A percentile compares a stretch with the other conserved stretches of the same genome.
Evolutionary conservation across 352 stramenopile genomes (phyloP).

Genomic region (Globisporangium mamillatum): DNA sequence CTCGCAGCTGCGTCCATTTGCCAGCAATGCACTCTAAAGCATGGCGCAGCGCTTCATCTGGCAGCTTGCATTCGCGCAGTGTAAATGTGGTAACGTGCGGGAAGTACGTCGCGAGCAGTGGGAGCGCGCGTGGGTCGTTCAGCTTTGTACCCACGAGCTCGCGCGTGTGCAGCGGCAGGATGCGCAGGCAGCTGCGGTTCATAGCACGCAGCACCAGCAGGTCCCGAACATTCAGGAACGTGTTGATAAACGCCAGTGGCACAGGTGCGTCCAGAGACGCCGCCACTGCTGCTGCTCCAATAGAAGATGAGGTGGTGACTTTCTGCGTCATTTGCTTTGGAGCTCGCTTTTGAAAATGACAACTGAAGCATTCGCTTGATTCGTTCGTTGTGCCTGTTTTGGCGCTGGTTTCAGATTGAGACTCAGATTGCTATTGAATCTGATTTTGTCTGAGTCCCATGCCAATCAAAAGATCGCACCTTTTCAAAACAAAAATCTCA

Average conservation of each 20-base stretch:
- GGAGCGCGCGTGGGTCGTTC: conserved; percentile 1
- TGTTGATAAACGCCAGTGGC: conserved; percentile 5
- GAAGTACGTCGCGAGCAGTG: conserved; percentile 15
- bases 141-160: conserved; percentile 10
- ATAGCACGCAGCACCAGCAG: conserved; percentile 7
- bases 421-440: neutral
- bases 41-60: neutral
- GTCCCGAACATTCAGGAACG: conserved; percentile 8
- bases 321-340: neutral
- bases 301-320: neutral
- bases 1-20: conserved; percentile 24
- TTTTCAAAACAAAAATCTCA: neutral
- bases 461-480: conserved; percentile 8
- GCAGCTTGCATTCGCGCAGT: conserved; percentile 8
- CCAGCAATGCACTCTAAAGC: neutral
- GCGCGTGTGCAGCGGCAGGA: conserved; percentile 13
- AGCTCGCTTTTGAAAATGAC: neutral
- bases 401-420: neutral
- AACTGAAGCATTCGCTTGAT: neutral
- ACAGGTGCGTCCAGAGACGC: conserved; percentile 5
- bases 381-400: no score
- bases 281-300: neutral
- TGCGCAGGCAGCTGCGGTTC: conserved; percentile 6
- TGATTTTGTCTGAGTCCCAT: neutral
- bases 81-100: conserved; percentile 7